A percentile compares a stretch with the other conserved stretches of the same genome.
Conservation (phyloP, 306 rosid species). For the Rubus parviflorus region DNA sequence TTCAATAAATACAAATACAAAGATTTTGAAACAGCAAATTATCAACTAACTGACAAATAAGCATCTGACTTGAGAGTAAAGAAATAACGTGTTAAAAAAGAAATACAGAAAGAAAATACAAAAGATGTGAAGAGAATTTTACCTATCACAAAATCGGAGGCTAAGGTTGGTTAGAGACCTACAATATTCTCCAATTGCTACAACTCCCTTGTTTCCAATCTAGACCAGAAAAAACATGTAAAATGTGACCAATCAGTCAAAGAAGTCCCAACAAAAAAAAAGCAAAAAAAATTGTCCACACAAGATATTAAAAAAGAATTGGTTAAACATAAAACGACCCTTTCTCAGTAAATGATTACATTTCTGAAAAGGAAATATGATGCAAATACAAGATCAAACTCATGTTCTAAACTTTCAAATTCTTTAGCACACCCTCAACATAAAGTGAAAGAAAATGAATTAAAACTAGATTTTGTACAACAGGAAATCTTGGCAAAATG, state of each 20-base stretch:
- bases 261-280: not conserved
- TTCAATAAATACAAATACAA: not conserved
- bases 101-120: not conserved
- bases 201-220: conserved; percentile 81
- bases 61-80: conserved; percentile 15
- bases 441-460: not conserved
- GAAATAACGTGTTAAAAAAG: not conserved
- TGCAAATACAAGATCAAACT: not conserved
- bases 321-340: not conserved
- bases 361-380: not conserved
- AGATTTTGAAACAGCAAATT: not conserved
- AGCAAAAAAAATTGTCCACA: not conserved
- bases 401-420: not conserved
- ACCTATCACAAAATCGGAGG: conserved; percentile 95
- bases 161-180: conserved; percentile 76
- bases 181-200: conserved; percentile 80
- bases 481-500: not conserved
- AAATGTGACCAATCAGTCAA: not conserved
- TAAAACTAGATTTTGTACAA: not conserved
- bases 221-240: conserved; percentile 26
- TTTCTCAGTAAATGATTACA: not conserved
- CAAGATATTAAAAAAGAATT: not conserved
- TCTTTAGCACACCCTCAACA: not conserved
- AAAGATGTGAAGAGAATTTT: conserved; percentile 24
- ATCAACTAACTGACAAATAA: not conserved